Evolutionary conservation across 176 grass and related monocot genomes (phyloP).

Genomic region (Bromus sterilis): DNA sequence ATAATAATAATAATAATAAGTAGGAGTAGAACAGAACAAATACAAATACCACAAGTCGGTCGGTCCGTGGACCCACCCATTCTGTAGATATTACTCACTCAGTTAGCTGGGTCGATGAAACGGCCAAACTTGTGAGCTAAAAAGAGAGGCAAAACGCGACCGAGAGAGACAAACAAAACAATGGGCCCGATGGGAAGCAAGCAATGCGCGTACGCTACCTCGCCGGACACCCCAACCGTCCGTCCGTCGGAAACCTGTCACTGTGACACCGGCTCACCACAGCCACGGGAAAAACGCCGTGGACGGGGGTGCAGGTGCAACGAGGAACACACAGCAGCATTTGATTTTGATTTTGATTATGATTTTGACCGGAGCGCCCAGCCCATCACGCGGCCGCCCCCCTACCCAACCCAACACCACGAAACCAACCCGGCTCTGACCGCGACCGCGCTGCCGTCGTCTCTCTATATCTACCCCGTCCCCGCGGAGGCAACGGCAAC

Average conservation of each 20-base stretch:
- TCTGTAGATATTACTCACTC: neutral
- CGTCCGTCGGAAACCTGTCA: neutral
- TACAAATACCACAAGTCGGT: no score
- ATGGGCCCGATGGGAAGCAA: no score
- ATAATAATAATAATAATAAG: no score
- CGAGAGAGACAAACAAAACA: no score
- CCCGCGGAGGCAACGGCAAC: neutral
- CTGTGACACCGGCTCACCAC: neutral
- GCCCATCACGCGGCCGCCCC: neutral
- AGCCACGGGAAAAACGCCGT: neutral
- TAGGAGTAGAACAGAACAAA: no score
- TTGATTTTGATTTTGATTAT: slow-evolving; percentile 18
- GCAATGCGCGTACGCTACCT: neutral
- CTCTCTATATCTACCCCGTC: slow-evolving; percentile 30
- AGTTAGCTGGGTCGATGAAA: neutral
- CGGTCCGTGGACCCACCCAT: no score
- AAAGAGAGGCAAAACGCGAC: neutral
- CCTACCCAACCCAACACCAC: neutral
- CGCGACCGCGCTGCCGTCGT: no score
- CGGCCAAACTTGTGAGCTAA: neutral
- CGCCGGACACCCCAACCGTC: neutral
- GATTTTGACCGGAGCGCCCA: neutral
- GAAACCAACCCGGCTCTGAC: neutral
- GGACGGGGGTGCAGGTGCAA: neutral
- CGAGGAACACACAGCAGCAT: neutral